Evolutionary conservation across 495 filamentous ascomycete genomes (phyloP).

Genomic region (Aeminium ludgeri): DNA sequence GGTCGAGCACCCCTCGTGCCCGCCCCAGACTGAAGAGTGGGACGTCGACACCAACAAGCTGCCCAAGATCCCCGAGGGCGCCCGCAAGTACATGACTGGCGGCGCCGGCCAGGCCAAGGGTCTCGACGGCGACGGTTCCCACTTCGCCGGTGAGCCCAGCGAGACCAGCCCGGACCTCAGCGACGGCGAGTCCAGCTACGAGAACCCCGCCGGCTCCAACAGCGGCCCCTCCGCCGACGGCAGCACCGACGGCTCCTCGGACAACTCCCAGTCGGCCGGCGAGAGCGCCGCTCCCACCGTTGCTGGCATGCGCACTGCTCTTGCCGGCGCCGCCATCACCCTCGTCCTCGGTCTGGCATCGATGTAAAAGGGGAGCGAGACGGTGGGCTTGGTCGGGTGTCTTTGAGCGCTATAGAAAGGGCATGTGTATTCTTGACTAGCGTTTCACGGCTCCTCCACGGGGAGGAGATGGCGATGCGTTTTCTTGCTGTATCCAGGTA

Average conservation of each 20-base stretch:
- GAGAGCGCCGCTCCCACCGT: too few relatives aligned
- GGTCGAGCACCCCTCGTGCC: constrained; percentile 50
- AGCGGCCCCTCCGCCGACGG: neutral
- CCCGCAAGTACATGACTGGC: constrained; percentile 47
- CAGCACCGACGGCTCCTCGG: neutral
- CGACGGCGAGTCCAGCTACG: neutral
- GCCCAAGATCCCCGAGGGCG: constrained; percentile 55
- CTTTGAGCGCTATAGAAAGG: too few relatives aligned
- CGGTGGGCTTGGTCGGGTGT: too few relatives aligned
- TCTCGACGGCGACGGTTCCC: constrained; percentile 42
- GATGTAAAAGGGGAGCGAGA: too few relatives aligned
- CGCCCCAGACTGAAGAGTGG: constrained; percentile 50
- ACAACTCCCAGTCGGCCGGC: too few relatives aligned
- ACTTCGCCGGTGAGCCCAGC: constrained; percentile 44
- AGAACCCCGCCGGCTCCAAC: neutral
- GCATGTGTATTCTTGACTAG: too few relatives aligned
- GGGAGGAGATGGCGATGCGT: too few relatives aligned
- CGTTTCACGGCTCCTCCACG: too few relatives aligned
- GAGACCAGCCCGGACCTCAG: constrained; percentile 17
- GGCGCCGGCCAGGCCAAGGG: constrained; percentile 59
- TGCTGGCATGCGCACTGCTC: too few relatives aligned
- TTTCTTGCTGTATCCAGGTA: too few relatives aligned
- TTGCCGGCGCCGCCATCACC: too few relatives aligned
- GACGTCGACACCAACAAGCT: constrained; percentile 47
- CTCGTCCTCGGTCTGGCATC: too few relatives aligned